Base-by-base conservation (phyloP, 108 stramenopile genomes). In the Pseudonitzschia pungens region DNA sequence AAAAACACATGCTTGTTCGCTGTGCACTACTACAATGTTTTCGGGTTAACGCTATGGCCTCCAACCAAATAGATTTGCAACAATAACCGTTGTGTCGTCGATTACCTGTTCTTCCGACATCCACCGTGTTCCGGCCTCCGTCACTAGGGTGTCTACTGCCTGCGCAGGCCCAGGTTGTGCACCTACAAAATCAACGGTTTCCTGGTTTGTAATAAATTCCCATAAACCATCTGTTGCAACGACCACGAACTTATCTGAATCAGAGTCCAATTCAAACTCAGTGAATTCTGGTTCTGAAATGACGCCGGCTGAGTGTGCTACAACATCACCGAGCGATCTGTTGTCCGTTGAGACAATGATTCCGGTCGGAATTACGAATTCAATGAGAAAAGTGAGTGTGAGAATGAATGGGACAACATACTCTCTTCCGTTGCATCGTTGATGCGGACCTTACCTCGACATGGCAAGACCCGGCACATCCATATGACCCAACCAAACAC, bases 381-480 rank as follows among this genome's bases (percentile, higher is more conserved):
- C 32, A 41, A 54, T 36, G 24, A 68, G 51, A 63, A 43, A 59
- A 22, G 40, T 50, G 24, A 57, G 5, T 29, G n/a, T 28, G 40
- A 52, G 24, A 57, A 9, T 29, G n/a, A 27, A 12, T 40, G 3
- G 3, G 22, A 68, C 32, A 45, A 11, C 31, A 55, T 0, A 59
- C 12, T 26, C 44, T 29, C 6, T 36, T 36, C 6, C 36, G 4
- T 36, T 5, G 2, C 36, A 36, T 36, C 2, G 2, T 36, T 36
- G 36, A 2, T 5, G 6, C 6, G 7, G 15, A 43, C 57, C 86
- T 72, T 56, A 89, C 89, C 90, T 77, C 33, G 91, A 85, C 99
- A 99, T 99, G 63, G 99, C 99, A 43, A 99, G 84, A 56, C 99
- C 99, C 31, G 99, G 99, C 50, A 97, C 95, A 85, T 99, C 97